Percentiles rank a stretch among this genome's conserved stretches.
phyloP scores from a whole-genome alignment of 169 alveolate species.

The Babesia ovata region DNA sequence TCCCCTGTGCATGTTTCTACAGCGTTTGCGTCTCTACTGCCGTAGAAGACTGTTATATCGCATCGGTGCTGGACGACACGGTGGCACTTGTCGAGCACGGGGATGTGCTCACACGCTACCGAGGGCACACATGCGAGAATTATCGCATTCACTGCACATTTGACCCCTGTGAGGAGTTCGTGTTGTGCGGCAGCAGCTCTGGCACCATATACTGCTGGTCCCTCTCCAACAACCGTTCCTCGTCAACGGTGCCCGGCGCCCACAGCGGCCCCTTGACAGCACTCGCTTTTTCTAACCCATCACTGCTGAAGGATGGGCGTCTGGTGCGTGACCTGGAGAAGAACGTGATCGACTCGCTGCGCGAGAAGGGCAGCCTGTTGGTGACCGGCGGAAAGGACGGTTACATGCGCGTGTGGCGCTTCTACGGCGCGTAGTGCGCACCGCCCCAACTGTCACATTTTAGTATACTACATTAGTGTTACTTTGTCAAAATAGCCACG shows the following conservation, averaged over 20 bases:
- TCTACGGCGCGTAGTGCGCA: constrained; percentile 1
- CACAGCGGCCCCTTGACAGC: constrained; percentile 62
- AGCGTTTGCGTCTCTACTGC: constrained; percentile 68
- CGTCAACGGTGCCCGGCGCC: constrained; percentile 36
- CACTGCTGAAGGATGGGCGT: constrained; percentile 53
- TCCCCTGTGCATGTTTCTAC: not conserved
- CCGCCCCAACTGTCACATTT: too few species aligned
- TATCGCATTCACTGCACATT: constrained; percentile 62
- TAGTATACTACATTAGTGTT: too few species aligned
- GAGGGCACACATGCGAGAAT: constrained; percentile 66
- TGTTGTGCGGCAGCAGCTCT: constrained; percentile 67
- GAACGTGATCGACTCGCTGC: constrained; percentile 46
- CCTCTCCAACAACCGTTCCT: constrained; percentile 10
- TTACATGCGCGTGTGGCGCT: constrained; percentile 45
- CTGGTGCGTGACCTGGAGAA: constrained; percentile 62
- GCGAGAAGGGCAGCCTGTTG: constrained; percentile 27
- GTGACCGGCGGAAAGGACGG: constrained; percentile 69
- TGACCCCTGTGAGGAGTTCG: constrained; percentile 64
- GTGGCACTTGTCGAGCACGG: constrained; percentile 71
- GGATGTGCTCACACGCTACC: constrained; percentile 50
- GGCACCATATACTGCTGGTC: constrained; percentile 72
- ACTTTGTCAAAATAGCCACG: constrained; percentile 47
- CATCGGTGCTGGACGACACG: constrained; percentile 58
- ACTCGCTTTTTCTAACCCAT: constrained; percentile 60
- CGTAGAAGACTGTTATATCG: constrained; percentile 61